phyloP scores from a whole-genome alignment of 164 flowering plant species.

The Amborella trichopoda region DNA sequence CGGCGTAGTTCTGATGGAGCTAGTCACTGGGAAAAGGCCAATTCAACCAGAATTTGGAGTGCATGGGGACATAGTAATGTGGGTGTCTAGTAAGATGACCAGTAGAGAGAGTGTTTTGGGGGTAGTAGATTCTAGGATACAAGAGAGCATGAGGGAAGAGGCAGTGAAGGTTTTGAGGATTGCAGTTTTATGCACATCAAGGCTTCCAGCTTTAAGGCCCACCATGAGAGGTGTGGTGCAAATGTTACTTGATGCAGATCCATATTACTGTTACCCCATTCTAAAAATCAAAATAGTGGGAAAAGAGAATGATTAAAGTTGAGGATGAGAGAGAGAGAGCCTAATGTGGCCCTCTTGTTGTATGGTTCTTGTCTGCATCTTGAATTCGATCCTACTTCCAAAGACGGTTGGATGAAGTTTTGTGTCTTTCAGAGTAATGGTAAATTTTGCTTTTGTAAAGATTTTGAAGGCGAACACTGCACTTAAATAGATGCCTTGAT shows the following conservation, averaged over 20 bases:
- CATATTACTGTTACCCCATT: slow-evolving; percentile 15
- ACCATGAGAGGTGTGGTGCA: slow-evolving; percentile 73
- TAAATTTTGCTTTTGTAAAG: too few relatives aligned
- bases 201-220: slow-evolving; percentile 48
- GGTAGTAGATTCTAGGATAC: slow-evolving; percentile 35
- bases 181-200: slow-evolving; percentile 44
- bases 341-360: neutral
- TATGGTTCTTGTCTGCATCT: too few relatives aligned
- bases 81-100: slow-evolving; percentile 27
- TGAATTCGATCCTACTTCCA: too few relatives aligned
- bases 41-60: slow-evolving; percentile 52
- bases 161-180: slow-evolving; percentile 44
- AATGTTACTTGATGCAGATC: slow-evolving; percentile 60
- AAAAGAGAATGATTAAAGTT: neutral
- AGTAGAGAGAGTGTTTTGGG: slow-evolving; percentile 17
- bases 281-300: slow-evolving; percentile 7
- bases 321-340: slow-evolving; percentile 1
- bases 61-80: slow-evolving; percentile 45
- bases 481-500: too few relatives aligned
- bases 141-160: slow-evolving; percentile 31
- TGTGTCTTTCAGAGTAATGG: too few relatives aligned
- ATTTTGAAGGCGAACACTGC: too few relatives aligned
- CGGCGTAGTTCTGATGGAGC: slow-evolving; percentile 69
- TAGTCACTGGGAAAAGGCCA: slow-evolving; percentile 59
- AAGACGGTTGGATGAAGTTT: too few relatives aligned